Evolutionary conservation across 306 rosid species (phyloP).

Genomic region (Lathyrus aphaca): DNA sequence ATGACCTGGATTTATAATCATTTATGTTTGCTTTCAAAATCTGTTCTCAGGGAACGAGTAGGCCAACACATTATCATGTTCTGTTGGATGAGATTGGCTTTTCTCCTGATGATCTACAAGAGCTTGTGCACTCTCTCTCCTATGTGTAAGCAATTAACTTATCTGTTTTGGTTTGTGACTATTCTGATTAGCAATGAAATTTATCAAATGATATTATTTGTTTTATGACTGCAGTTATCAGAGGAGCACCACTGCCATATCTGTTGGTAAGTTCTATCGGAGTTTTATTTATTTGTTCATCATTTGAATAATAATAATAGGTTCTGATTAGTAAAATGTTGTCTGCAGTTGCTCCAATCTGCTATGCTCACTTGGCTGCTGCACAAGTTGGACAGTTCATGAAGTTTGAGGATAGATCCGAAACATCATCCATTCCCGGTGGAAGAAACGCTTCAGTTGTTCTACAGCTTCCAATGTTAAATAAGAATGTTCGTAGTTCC

Average conservation of each 20-base stretch:
- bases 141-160: slow-evolving; percentile 68
- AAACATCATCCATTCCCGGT: slow-evolving; percentile 81
- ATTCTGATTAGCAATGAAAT: background rate
- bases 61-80: slow-evolving; percentile 92
- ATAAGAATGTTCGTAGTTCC: slow-evolving; percentile 57
- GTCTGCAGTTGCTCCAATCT: slow-evolving; percentile 83
- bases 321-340: background rate
- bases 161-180: background rate
- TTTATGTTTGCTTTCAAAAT: no score
- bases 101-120: slow-evolving; percentile 85
- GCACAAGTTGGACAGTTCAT: slow-evolving; percentile 73
- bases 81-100: slow-evolving; percentile 78
- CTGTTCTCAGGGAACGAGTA: slow-evolving; percentile 71
- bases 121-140: slow-evolving; percentile 85
- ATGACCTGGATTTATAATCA: no score
- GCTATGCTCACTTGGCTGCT: slow-evolving; percentile 93
- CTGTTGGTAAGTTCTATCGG: slow-evolving; percentile 58
- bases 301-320: background rate
- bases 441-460: slow-evolving; percentile 57
- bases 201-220: background rate
- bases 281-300: background rate
- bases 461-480: slow-evolving; percentile 70
- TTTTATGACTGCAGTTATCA: slow-evolving; percentile 62
- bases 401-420: slow-evolving; percentile 78
- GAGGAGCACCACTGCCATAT: slow-evolving; percentile 89